These are phyloP conservation scores for Kalanchoe fedtschenkoi DNA, from an alignment of 164 flowering plant species.

Conservation along the genomic window DNA sequence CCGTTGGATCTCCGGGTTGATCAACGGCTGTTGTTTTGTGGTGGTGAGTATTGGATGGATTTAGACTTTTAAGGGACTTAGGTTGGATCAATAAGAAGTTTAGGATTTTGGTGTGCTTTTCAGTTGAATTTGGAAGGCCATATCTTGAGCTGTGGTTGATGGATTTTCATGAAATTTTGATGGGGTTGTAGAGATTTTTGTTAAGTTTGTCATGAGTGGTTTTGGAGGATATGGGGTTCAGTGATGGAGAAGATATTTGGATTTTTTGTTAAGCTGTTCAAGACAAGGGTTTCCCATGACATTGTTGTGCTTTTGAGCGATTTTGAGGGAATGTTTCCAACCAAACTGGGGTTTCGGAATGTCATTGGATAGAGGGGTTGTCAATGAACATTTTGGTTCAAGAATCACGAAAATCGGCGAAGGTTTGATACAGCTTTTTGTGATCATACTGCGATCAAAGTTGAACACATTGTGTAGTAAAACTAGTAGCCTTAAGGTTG, in stretches of 20 bases:
- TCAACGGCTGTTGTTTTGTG: constrained; percentile 20
- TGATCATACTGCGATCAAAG: constrained; percentile 15
- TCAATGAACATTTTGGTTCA: constrained; percentile 15
- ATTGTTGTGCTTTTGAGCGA: constrained; percentile 12
- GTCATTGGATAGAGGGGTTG: constrained; percentile 12
- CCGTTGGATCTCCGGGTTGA: constrained; percentile 25
- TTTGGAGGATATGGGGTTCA: background rate
- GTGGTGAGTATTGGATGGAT: background rate
- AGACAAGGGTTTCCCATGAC: constrained; percentile 17
- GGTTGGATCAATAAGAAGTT: background rate
- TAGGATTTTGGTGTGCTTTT: constrained; percentile 9
- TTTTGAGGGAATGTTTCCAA: constrained; percentile 15
- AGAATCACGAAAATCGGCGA: constrained; percentile 21
- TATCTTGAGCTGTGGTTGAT: constrained; percentile 21
- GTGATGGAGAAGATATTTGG: constrained; percentile 14
- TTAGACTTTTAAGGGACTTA: constrained; percentile 6
- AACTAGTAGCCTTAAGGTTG: too few species aligned
- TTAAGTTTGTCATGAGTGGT: constrained; percentile 40
- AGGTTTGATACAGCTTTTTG: constrained; percentile 11
- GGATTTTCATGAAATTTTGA: constrained; percentile 25
- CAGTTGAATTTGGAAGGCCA: constrained; percentile 38
- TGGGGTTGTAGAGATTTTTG: constrained; percentile 22
- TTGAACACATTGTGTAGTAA: constrained; percentile 31
- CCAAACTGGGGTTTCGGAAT: constrained; percentile 3
- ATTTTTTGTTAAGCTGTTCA: constrained; percentile 24